Conservation (phyloP, 768 basidiomycete species). For the Suillus sp. region DNA sequence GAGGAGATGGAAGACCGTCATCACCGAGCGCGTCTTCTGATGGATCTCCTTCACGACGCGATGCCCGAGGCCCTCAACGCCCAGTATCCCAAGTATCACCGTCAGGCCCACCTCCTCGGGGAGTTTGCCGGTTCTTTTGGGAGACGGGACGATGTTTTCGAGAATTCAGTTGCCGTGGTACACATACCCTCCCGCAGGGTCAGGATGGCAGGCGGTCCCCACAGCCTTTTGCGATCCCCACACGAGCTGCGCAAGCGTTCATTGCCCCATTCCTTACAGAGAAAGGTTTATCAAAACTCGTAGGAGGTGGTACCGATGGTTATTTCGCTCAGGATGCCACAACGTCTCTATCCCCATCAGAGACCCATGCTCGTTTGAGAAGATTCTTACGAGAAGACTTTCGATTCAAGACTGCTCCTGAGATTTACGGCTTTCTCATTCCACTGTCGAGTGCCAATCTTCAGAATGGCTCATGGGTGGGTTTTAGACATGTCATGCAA, state of each 20-base stretch:
- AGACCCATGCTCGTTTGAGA: conserved; percentile 48
- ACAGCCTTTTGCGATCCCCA: conserved; percentile 16
- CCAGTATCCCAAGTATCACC: conserved; percentile 24
- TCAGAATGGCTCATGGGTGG: conserved; percentile 46
- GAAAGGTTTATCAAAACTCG: conserved; percentile 46
- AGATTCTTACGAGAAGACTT: conserved; percentile 46
- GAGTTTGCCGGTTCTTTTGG: conserved; percentile 53
- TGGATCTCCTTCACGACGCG: conserved; percentile 7
- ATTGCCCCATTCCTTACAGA: conserved; percentile 49
- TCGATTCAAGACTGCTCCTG: conserved; percentile 41
- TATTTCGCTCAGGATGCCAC: conserved; percentile 40
- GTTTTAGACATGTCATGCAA: conserved; percentile 9
- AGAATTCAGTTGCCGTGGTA: conserved; percentile 48
- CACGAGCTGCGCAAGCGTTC: conserved; percentile 22
- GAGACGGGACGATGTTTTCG: conserved; percentile 45
- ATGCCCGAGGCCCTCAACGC: conserved; percentile 19
- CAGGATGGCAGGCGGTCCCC: conserved; percentile 14
- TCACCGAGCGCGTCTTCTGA: conserved; percentile 15
- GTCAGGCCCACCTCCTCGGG: conserved; percentile 25
- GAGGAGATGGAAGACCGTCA: conserved; percentile 20
- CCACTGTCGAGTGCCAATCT: conserved; percentile 40
- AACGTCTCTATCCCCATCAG: conserved; percentile 42
- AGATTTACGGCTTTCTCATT: conserved; percentile 49
- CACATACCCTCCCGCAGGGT: conserved; percentile 34
- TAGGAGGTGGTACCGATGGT: conserved; percentile 43